Evolutionary conservation across 2,329 filamentous ascomycete genomes (phyloP), one percentile per base, ranked within the genome.

Genomic region (Onygena corvina): DNA sequence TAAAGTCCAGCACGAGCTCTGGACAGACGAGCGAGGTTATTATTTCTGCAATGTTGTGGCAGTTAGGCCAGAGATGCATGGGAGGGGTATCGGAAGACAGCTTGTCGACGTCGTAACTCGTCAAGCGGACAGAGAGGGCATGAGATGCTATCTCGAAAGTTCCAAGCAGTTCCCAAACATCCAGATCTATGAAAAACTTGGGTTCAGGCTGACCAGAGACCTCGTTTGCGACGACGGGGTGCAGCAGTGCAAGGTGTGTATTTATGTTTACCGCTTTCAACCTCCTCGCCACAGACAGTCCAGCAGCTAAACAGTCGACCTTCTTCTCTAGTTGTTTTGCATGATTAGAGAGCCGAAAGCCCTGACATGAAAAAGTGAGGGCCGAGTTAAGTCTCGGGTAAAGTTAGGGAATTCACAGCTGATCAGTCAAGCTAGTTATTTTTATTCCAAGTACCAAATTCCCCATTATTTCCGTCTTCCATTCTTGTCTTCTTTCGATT

Each of bases 11-110:
- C 67, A 68, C 0, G 66, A 75, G 21, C 64, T 85, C 2, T 86
- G 82, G 83, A 76, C 69, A 0, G 79, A 84, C 50, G 71, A 74
- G 0, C 69, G 73, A 3, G 83, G 83, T 0, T 86, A 86, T 59
- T 86, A 85, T 59, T 86, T 86, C 56, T 81, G 83, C 55, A 87
- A 86, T 58, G 84, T 86, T 53, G 77, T 86, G 58, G 81, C 82
- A 0, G 82, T 86, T 1, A 62, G 77, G 12, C 80, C 81, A 0
- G 74, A 78, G 45, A 73, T 73, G 27, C 82, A 86, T 60, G 80
- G 81, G 0, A 76, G 73, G 57, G 83, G 83, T 0, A 75, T 86
- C 2, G 83, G 82, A 0, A 76, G 76, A 52, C 70, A 72, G 53
- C 64, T 86, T 57, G 81, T 86, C 66, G 70, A 78, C 56, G 70